Evolutionary conservation across 2,329 filamentous ascomycete species (phyloP), one percentile per base, ranked within the genome.

Genomic region (Aspergillus pseudoterreus): DNA sequence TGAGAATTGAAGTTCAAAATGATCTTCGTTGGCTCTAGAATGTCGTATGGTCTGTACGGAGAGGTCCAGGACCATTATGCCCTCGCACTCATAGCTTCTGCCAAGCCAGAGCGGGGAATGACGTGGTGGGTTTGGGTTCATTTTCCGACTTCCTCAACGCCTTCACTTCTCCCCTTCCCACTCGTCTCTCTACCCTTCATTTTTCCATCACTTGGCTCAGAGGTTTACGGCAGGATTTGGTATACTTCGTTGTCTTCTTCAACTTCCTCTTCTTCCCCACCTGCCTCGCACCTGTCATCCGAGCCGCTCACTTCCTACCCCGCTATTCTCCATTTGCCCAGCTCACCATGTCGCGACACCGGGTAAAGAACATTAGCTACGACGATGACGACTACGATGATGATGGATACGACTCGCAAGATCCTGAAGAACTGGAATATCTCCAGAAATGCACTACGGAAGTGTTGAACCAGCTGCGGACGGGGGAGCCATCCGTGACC

Each of bases 361-460:
- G 75, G 39, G 65, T 77, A 30, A 77, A 77, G 54, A 70, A 69
- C 35, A 61, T 77, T 38, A 66, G 63, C 30, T 72, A 72, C 53
- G 72, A 75, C 24, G 71, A 74, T 14, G 72, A 74, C 22, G 71
- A 74, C 17, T 63, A 71, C 21, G 64, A 69, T 30, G 67, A 71
- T 10, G 71, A 75, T 32, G 71, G 71, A 32, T 72, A 73, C 17
- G 68, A 71, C 15, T 69, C 68, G n/a, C 61, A 69, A 8, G 72
- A 74, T 35, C 68, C 71, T 8, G 72, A 75, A 58, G 74, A 76
- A 54, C 67, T 71, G 65, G 77, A 79, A 57, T 75, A 81, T 55
- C 81, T 95, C 80, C 78, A 80, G 36, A 71, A 81, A 36, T 86
- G 85, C 46, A 90, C 86, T 1, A 75, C 79, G 36, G 78, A 85